Conservation (phyloP, 495 filamentous ascomycete species). For the Glutinoglossum americanum region DNA sequence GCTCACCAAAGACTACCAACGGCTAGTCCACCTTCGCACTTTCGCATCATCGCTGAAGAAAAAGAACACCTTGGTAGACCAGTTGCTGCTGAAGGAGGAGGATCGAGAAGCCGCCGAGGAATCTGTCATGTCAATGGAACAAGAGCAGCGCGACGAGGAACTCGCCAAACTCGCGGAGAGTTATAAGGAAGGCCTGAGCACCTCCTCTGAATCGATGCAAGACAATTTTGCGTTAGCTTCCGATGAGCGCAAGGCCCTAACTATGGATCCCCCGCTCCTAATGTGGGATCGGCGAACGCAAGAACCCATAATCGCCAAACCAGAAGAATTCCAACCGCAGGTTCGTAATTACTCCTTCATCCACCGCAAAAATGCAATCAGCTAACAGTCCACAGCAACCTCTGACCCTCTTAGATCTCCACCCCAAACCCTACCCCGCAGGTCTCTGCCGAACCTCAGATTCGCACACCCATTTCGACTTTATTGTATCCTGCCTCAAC, state of each 20-base stretch:
- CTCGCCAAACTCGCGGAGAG: slow-evolving; percentile 6
- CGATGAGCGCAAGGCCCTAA: slow-evolving; percentile 25
- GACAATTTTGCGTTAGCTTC: slow-evolving; percentile 12
- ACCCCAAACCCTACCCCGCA: slow-evolving; percentile 4
- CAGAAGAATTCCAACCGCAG: slow-evolving; percentile 34
- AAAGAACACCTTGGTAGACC: neutral
- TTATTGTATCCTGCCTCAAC: slow-evolving; percentile 9
- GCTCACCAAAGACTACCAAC: neutral
- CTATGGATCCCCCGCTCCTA: slow-evolving; percentile 25
- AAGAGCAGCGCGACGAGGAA: neutral
- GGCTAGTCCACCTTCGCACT: neutral
- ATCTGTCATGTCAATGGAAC: neutral
- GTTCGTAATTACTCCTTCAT: neutral
- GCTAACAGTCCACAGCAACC: neutral
- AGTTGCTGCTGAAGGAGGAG: neutral
- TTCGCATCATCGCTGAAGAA: neutral
- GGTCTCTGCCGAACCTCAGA: slow-evolving; percentile 1
- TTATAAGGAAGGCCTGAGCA: slow-evolving; percentile 2
- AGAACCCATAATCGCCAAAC: slow-evolving; percentile 28
- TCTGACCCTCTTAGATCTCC: slow-evolving; percentile 11
- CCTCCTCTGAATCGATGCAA: slow-evolving; percentile 5
- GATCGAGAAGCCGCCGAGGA: neutral
- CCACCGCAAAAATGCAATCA: neutral
- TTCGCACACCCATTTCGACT: slow-evolving; percentile 3
- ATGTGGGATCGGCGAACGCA: slow-evolving; percentile 41